These are phyloP conservation scores for Fusarium heterosporum DNA, from an alignment of 2,329 filamentous ascomycete species.

Conservation along the genomic window DNA sequence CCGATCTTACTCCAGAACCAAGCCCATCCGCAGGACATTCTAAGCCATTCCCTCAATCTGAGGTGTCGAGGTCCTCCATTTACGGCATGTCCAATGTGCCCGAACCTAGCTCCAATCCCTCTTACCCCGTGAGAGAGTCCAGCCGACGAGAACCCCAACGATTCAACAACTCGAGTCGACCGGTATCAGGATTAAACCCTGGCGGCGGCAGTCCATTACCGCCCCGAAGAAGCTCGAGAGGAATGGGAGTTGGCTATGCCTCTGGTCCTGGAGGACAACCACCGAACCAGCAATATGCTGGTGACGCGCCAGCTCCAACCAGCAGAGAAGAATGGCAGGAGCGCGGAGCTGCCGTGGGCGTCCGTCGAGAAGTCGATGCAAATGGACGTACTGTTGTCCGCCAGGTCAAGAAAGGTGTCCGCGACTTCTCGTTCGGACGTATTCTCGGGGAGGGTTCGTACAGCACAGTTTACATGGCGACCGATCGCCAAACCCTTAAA, in stretches of 20 bases:
- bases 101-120: conserved; percentile 69
- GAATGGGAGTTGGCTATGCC: conserved; percentile 69
- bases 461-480: conserved; percentile 93
- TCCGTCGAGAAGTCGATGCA: conserved; percentile 85
- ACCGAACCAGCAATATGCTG: conserved; percentile 47
- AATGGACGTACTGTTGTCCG: conserved; percentile 84
- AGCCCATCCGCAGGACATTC: conserved; percentile 21
- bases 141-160: conserved; percentile 72
- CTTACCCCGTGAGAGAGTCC: conserved; percentile 71
- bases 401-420: conserved; percentile 94
- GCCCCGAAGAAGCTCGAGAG: conserved; percentile 80
- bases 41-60: conserved; percentile 36
- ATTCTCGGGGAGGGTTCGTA: conserved; percentile 96
- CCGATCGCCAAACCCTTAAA: conserved; percentile 91
- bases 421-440: conserved; percentile 93
- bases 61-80: conserved; percentile 59
- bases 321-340: conserved; percentile 97
- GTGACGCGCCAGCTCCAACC: conserved; percentile 58
- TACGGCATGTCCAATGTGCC: conserved; percentile 67
- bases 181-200: conserved; percentile 58
- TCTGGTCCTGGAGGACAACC: conserved; percentile 45
- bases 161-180: conserved; percentile 72
- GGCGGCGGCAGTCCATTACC: conserved; percentile 72
- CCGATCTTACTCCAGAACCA: conserved; percentile 32
- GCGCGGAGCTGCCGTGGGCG: conserved; percentile 85